Evolutionary conservation across 306 rosid genomes (phyloP).

Genomic region (Quercus gilva): DNA sequence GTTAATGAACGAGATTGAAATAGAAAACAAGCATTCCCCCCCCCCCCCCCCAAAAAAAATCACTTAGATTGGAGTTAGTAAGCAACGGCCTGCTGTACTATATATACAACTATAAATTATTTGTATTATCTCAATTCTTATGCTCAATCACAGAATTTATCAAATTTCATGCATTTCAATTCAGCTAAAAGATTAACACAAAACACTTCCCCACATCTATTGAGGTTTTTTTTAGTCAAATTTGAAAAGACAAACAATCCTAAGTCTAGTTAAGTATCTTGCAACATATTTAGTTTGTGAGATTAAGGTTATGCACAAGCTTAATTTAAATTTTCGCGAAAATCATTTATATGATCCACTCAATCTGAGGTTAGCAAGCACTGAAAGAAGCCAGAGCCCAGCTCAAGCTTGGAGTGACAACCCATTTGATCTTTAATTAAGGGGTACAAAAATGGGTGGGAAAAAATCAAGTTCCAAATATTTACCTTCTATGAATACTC

Average conservation of each 20-base stretch:
- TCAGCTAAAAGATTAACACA: background rate
- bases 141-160: background rate
- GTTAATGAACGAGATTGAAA: background rate
- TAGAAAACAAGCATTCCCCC: background rate
- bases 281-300: background rate
- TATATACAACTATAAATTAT: background rate
- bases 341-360: background rate
- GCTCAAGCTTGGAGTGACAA: background rate
- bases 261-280: background rate
- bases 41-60: too few species aligned
- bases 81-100: background rate
- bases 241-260: background rate
- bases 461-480: background rate
- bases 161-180: background rate
- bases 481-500: background rate
- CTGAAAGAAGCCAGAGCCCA: background rate
- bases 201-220: background rate
- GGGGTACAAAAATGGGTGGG: background rate
- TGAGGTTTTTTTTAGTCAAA: background rate
- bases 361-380: background rate
- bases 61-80: too few species aligned
- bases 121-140: background rate
- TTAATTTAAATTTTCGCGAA: background rate
- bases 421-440: background rate
- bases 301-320: background rate